Evolutionary conservation across 805 yeast genomes (phyloP).

Genomic region (Cyberlindnera mississippiensis): DNA sequence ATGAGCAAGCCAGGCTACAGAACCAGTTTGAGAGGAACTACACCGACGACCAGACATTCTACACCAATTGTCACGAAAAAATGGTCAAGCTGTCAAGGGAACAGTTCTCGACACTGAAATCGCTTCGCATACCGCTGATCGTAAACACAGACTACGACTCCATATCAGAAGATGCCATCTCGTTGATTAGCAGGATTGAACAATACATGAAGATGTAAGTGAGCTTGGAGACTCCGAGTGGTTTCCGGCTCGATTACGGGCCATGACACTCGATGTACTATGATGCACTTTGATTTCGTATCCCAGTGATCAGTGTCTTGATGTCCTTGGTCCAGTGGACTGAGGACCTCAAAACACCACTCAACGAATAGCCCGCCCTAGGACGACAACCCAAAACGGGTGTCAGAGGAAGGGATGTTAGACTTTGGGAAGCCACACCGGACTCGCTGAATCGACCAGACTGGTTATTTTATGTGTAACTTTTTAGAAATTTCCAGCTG

Average conservation of each 20-base stretch:
- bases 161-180: constrained; percentile 4
- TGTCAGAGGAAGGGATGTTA: constrained; percentile 18
- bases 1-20: constrained; percentile 5
- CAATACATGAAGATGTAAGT: constrained; percentile 19
- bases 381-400: constrained; percentile 23
- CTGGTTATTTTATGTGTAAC: too few relatives aligned
- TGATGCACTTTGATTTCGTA: constrained; percentile 25
- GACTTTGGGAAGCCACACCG: constrained; percentile 1
- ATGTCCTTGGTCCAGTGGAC: too few relatives aligned
- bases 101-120: constrained; percentile 2
- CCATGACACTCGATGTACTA: constrained; percentile 27
- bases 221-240: constrained; percentile 30
- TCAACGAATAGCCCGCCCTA: constrained; percentile 11
- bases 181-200: constrained; percentile 1
- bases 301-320: too few relatives aligned
- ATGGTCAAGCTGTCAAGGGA: constrained; percentile 6
- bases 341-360: too few relatives aligned
- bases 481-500: too few relatives aligned
- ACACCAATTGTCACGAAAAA: constrained; percentile 1
- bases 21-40: too few relatives aligned
- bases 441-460: background rate
- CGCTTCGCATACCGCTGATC: constrained; percentile 10
- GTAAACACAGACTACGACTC: constrained; percentile 1
- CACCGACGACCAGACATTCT: constrained; percentile 1
- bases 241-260: constrained; percentile 7